A percentile compares a stretch with the other conserved stretches of the same genome.
These are phyloP conservation scores for Gyromitra esculenta DNA, from an alignment of 2,329 filamentous ascomycete genomes.

Conservation along the genomic window DNA sequence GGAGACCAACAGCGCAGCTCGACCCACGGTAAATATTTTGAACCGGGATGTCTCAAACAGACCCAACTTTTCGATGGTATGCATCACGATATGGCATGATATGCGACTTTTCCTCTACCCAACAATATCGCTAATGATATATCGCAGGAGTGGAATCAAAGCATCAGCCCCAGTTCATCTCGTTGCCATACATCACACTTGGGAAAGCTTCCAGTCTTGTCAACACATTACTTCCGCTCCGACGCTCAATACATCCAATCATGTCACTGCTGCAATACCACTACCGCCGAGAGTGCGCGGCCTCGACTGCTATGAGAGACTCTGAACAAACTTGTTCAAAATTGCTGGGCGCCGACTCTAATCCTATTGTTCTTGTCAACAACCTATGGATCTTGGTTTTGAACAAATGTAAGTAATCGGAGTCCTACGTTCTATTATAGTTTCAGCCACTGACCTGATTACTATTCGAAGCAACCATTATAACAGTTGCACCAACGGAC, in stretches of 20 bases:
- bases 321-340: conserved; percentile 34
- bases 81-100: neutral
- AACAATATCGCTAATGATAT: neutral
- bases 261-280: conserved; percentile 38
- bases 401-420: conserved; percentile 27
- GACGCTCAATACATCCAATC: conserved; percentile 27
- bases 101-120: neutral
- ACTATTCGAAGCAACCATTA: conserved; percentile 28
- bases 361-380: conserved; percentile 24
- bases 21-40: conserved; percentile 45
- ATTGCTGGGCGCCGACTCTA: neutral
- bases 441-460: neutral
- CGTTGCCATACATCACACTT: conserved; percentile 38
- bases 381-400: conserved; percentile 41
- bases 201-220: conserved; percentile 15
- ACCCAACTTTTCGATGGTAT: conserved; percentile 32
- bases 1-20: conserved; percentile 30
- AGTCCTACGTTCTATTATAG: neutral
- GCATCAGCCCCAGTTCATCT: conserved; percentile 24
- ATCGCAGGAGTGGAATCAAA: conserved; percentile 6
- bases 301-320: conserved; percentile 12
- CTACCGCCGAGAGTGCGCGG: conserved; percentile 30
- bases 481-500: conserved; percentile 31
- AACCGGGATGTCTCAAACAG: conserved; percentile 35
- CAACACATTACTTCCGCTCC: conserved; percentile 34